Evolutionary conservation across 768 basidiomycete genomes (phyloP).

Genomic region (Psilocybe tampanensis): DNA sequence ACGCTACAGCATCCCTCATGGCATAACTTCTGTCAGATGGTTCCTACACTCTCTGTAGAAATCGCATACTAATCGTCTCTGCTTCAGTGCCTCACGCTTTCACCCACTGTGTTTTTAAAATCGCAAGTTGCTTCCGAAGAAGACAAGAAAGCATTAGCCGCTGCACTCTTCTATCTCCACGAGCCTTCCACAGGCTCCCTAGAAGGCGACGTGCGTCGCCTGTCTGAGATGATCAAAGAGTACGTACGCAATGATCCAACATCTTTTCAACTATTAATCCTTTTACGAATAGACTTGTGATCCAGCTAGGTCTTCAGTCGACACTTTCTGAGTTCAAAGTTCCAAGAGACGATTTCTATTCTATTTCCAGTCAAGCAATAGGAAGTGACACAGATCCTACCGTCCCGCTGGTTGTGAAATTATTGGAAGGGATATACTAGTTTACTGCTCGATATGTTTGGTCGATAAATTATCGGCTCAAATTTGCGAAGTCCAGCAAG

Average conservation of each 20-base stretch:
- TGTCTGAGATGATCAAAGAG: conserved; percentile 59
- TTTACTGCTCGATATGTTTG: not conserved
- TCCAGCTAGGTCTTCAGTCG: conserved; percentile 56
- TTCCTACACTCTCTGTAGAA: conserved; percentile 2
- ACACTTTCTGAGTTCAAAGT: conserved; percentile 65
- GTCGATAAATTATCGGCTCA: too few relatives aligned
- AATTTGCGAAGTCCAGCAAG: too few relatives aligned
- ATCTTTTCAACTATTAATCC: not conserved
- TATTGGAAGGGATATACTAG: conserved; percentile 41
- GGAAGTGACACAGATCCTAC: conserved; percentile 42
- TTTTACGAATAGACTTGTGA: conserved; percentile 52
- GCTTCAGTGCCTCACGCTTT: conserved; percentile 69
- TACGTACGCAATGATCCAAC: conserved; percentile 31
- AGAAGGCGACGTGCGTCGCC: conserved; percentile 60
- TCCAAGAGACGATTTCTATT: conserved; percentile 53
- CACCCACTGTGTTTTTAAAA: conserved; percentile 62
- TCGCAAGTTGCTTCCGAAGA: conserved; percentile 58
- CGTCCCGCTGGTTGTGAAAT: conserved; percentile 43
- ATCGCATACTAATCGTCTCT: conserved; percentile 4
- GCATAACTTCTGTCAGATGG: conserved; percentile 72
- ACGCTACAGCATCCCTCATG: conserved; percentile 75
- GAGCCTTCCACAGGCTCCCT: conserved; percentile 63
- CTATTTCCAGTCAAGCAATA: conserved; percentile 53
- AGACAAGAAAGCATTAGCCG: conserved; percentile 62
- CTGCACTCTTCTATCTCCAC: conserved; percentile 57